Base-by-base conservation (phyloP, 805 yeast genomes). In the Saccharomycopsis lassenensis region DNA sequence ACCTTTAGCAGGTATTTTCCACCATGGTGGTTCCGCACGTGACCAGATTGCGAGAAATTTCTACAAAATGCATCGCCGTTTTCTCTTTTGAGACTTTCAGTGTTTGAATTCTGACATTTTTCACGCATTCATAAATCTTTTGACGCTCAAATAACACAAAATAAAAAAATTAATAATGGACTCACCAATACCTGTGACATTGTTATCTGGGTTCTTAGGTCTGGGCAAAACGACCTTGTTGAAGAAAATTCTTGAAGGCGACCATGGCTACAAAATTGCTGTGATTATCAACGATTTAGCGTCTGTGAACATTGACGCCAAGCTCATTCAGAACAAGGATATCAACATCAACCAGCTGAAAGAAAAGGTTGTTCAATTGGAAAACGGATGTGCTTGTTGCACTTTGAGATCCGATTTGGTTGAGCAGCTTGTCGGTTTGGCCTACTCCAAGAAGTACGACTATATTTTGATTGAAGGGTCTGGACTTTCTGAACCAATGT, bases 401-500 rank as follows among this genome's bases (percentile, higher is more conserved):
- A 65, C 70, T 1, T 53, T 65, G 29, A 52, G 71, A 34, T 69
- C 68, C 5, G 70, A 65, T 44, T 47, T 65, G 34, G 47, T 65
- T 12, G 69, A 63, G 33, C 70, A 65, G 41, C 49, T 65, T 38
- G 58, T 61, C 4, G 33, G 46, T 2, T 46, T 65, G 12, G 63
- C 63, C 12, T 51, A 50, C 20, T 39, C 48, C 6, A 60, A 58
- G 7, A 54, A 52, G 23, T 62, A 58, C 31, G 58, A 65, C 29
- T 65, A 65, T 42, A 60, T 65, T 29, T 51, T 65, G 6, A 65
- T 65, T 27, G 71, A 65, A 45, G 57, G 65, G 5, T 62, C 70
- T 3, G 71, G 71, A 20, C 61, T 65, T 18, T 58, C 65, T 15
- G 71, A 65, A 45, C 70, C 71, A 20, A 62, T 63, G 68, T 69